Evolutionary conservation across 2,329 filamentous ascomycete genomes (phyloP).

Genomic region (Talaromyces atroroseus): DNA sequence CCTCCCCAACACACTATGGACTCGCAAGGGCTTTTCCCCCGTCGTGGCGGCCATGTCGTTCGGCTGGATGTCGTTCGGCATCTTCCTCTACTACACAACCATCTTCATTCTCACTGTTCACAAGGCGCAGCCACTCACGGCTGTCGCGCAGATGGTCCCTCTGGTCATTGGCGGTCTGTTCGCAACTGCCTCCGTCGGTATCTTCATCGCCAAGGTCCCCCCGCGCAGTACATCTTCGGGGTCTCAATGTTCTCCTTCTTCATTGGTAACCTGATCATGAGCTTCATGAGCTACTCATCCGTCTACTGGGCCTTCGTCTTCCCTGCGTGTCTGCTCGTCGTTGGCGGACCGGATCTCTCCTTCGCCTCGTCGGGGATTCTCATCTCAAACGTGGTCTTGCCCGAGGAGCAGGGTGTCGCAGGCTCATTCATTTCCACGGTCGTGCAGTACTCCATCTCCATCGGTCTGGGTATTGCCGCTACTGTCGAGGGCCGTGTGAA

Average conservation of each 20-base stretch:
- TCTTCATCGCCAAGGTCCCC: not conserved
- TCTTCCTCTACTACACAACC: slow-evolving; percentile 33
- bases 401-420: slow-evolving; percentile 37
- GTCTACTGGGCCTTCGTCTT: not conserved
- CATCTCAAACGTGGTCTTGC: slow-evolving; percentile 30
- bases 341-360: slow-evolving; percentile 27
- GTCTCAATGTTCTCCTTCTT: not conserved
- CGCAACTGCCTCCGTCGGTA: not conserved
- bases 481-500: slow-evolving; percentile 31
- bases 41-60: slow-evolving; percentile 32
- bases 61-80: slow-evolving; percentile 38
- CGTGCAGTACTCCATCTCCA: slow-evolving; percentile 36
- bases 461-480: not conserved
- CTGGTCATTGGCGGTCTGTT: not conserved
- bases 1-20: not conserved
- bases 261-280: not conserved
- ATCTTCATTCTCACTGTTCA: not conserved
- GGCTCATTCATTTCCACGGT: slow-evolving; percentile 35
- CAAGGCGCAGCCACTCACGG: not conserved
- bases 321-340: not conserved
- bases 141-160: not conserved
- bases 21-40: not conserved
- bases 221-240: not conserved
- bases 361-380: slow-evolving; percentile 38
- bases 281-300: not conserved